A percentile compares a stretch with the other conserved stretches of the same genome.
These are phyloP conservation scores for Irpex rosettiformis DNA, from an alignment of 1,284 basidiomycete genomes.

Conservation along the genomic window DNA sequence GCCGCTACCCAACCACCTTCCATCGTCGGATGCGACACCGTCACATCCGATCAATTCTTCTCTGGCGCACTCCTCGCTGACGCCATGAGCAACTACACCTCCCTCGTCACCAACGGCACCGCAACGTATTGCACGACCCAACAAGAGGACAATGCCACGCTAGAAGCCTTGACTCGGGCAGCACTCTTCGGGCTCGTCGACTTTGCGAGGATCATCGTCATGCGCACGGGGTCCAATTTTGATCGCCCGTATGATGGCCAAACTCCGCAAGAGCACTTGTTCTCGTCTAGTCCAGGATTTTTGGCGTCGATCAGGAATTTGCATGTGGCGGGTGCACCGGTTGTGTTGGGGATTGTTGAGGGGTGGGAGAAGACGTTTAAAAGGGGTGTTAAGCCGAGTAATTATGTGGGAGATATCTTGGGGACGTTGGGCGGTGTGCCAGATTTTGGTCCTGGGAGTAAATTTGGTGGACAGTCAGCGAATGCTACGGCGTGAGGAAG, in stretches of 20 bases:
- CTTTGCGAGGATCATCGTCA: slow-evolving; percentile 41
- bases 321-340: slow-evolving; percentile 27
- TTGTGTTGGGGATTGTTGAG: slow-evolving; percentile 28
- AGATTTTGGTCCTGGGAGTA: slow-evolving; percentile 9
- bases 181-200: slow-evolving; percentile 36
- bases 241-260: slow-evolving; percentile 35
- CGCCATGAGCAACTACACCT: slow-evolving; percentile 40
- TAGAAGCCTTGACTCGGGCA: slow-evolving; percentile 40
- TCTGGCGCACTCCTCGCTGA: slow-evolving; percentile 36
- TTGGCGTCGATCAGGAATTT: slow-evolving; percentile 26
- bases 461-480: not conserved
- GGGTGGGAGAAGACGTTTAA: slow-evolving; percentile 27
- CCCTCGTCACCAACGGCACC: slow-evolving; percentile 34
- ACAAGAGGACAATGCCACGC: slow-evolving; percentile 47
- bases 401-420: slow-evolving; percentile 31
- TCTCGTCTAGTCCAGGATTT: slow-evolving; percentile 20
- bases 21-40: slow-evolving; percentile 34
- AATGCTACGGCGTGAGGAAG: not conserved
- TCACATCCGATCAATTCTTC: slow-evolving; percentile 44
- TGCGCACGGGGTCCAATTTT: slow-evolving; percentile 43
- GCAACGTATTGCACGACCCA: slow-evolving; percentile 40
- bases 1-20: slow-evolving; percentile 31
- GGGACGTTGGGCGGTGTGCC: slow-evolving; percentile 10
- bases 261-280: slow-evolving; percentile 22
- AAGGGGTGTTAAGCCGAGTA: slow-evolving; percentile 25